Base-by-base conservation (phyloP, 1,284 basidiomycete genomes). In the Bjerkandera adusta region DNA sequence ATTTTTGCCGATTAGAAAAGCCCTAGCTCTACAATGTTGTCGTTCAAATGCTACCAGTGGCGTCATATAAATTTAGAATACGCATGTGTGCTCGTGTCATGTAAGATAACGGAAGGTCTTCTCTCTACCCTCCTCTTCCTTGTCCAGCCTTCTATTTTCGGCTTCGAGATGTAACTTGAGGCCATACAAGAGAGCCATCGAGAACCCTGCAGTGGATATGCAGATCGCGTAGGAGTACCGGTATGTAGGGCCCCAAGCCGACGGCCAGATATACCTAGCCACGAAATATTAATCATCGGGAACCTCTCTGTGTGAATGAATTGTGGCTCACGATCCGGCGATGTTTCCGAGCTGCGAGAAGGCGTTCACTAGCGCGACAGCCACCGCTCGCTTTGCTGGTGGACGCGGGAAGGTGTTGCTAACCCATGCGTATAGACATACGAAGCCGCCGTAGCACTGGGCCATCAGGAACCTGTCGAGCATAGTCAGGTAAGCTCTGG, bases 331-430 rank as follows among this genome's bases (percentile, higher is more conserved):
- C 50, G 89, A 87, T 56, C 89, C 87, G 36, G 77, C 68, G 21
- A 90, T 72, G 60, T 91, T 90, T 0, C 88, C 87, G 1, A 85
- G 66, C 51, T 85, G 79, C 18, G 81, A 81, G 53, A 85, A 76
- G 12, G 81, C 76, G 58, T 90, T 90, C 46, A 86, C 79, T 45
- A 87, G 66, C 0, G 86, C 89, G 27, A 91, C 70, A 1, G 81
- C 83, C 1, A 88, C 85, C 2, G 86, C 86, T 20, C 86, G 80
- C 64, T 89, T 90, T 12, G 79, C 77, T 2, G 85, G 75, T 30
- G 85, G 79, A 18, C 76, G 71, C 13, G 85, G 72, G 51, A 91
- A 76, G 4, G 82, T 79, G 52, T 83, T 83, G 56, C 79, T 83
- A 32, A 81, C 73, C 89, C 88, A 92, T 0, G 86, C 77, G 51